phyloP scores from a whole-genome alignment of 306 rosid species.

The Astragalus glycyphyllos region DNA sequence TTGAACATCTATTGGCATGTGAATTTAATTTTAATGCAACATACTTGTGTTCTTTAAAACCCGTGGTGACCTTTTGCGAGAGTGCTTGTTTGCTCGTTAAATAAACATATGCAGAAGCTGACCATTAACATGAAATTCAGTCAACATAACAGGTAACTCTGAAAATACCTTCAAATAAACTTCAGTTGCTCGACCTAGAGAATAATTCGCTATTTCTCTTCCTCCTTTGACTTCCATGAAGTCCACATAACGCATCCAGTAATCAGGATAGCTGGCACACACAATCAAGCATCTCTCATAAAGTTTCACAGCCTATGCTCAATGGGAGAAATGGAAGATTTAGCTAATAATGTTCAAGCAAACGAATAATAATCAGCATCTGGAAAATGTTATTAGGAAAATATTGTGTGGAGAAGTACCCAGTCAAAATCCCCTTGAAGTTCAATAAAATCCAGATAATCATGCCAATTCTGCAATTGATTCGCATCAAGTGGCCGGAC shows the following conservation, averaged over 20 bases:
- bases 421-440: constrained; percentile 87
- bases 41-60: constrained; percentile 12
- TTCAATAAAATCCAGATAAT: constrained; percentile 85
- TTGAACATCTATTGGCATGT: constrained; percentile 16
- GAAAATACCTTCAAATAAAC: constrained; percentile 71
- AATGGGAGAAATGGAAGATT: constrained; percentile 39
- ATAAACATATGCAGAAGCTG: constrained; percentile 12
- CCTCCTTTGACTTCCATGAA: constrained; percentile 92
- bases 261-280: constrained; percentile 91
- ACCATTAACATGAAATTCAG: constrained; percentile 39
- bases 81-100: constrained; percentile 25
- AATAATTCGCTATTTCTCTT: constrained; percentile 84
- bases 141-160: constrained; percentile 25
- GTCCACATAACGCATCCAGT: constrained; percentile 92
- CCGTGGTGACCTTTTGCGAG: constrained; percentile 12
- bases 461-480: constrained; percentile 91
- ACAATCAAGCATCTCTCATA: constrained; percentile 92
- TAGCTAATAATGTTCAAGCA: background rate
- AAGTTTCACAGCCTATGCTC: constrained; percentile 75
- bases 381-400: constrained; percentile 38
- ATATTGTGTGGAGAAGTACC: constrained; percentile 60
- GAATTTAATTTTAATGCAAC: constrained; percentile 20
- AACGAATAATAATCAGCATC: background rate
- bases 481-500: constrained; percentile 64
- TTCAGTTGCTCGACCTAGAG: constrained; percentile 85